These are phyloP conservation scores for Arachnopeziza araneosa DNA, from an alignment of 2,329 filamentous ascomycete genomes.

Conservation along the genomic window DNA sequence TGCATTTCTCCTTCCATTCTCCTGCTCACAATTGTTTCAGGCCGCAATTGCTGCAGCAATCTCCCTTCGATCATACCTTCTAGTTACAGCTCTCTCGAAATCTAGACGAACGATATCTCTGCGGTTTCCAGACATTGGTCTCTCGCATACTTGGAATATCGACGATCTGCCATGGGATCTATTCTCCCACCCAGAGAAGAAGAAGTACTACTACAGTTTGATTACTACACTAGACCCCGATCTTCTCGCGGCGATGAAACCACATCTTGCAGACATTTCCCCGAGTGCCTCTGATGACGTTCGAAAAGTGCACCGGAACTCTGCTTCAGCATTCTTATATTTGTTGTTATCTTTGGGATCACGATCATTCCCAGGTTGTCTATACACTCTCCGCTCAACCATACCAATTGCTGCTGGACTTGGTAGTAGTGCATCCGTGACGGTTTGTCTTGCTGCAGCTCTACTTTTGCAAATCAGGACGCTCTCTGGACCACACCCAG, in stretches of 20 bases:
- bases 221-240: conserved; percentile 80
- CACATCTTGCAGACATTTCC: conserved; percentile 70
- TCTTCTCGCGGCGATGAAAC: conserved; percentile 73
- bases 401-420: conserved; percentile 89
- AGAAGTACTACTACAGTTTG: conserved; percentile 90
- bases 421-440: conserved; percentile 90
- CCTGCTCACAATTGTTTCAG: conserved; percentile 36
- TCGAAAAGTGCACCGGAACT: conserved; percentile 78
- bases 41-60: conserved; percentile 92
- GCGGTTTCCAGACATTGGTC: conserved; percentile 83
- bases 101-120: conserved; percentile 82
- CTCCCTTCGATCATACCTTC: conserved; percentile 90
- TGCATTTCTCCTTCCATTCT: not conserved
- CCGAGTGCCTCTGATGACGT: conserved; percentile 58
- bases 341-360: conserved; percentile 84
- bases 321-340: conserved; percentile 84
- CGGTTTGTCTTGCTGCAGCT: conserved; percentile 80
- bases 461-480: conserved; percentile 84
- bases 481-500: conserved; percentile 82
- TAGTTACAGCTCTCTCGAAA: conserved; percentile 90
- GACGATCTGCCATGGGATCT: conserved; percentile 80
- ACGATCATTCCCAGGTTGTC: conserved; percentile 69
- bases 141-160: conserved; percentile 91
- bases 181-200: conserved; percentile 77
- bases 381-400: conserved; percentile 88